Conservation (phyloP, 192 early-diverging fungal genomes). For the Lunasporangiospora selenospora region DNA sequence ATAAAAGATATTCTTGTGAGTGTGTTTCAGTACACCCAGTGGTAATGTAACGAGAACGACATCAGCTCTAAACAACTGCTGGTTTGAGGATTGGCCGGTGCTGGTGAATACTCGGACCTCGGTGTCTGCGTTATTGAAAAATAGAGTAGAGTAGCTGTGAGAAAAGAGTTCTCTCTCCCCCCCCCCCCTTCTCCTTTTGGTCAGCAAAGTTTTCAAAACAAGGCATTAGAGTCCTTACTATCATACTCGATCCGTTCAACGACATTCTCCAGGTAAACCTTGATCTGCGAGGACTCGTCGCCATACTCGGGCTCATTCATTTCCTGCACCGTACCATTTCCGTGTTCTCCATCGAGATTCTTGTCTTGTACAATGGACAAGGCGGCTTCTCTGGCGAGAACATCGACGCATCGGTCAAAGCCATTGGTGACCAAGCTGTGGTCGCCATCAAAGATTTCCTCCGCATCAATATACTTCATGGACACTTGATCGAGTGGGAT, state of each 20-base stretch:
- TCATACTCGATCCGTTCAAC: conserved; percentile 43
- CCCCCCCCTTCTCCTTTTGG: too few relatives aligned
- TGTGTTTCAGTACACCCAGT: conserved; percentile 49
- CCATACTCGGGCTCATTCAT: too few relatives aligned
- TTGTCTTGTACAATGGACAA: too few relatives aligned
- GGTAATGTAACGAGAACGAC: conserved; percentile 49
- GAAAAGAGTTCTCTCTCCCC: too few relatives aligned
- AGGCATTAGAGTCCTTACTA: conserved; percentile 14
- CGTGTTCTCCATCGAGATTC: too few relatives aligned
- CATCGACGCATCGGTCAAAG: conserved; percentile 37
- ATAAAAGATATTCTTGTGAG: conserved; percentile 20
- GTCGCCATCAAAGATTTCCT: conserved; percentile 39
- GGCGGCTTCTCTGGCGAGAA: too few relatives aligned
- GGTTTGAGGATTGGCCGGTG: too few relatives aligned
- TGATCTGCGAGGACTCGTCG: not conserved
- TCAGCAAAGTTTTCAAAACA: too few relatives aligned
- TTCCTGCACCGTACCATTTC: too few relatives aligned
- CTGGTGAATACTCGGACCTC: conserved; percentile 29
- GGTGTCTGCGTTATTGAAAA: too few relatives aligned
- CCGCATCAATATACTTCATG: conserved; percentile 46
- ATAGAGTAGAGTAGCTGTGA: too few relatives aligned
- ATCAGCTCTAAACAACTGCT: conserved; percentile 25
- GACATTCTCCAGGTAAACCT: conserved; percentile 25
- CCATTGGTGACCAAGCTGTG: conserved; percentile 40
- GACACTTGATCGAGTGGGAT: conserved; percentile 27